Evolutionary conservation across 371 early-diverging fungal species (phyloP).

Genomic region (Mortierella sp.): DNA sequence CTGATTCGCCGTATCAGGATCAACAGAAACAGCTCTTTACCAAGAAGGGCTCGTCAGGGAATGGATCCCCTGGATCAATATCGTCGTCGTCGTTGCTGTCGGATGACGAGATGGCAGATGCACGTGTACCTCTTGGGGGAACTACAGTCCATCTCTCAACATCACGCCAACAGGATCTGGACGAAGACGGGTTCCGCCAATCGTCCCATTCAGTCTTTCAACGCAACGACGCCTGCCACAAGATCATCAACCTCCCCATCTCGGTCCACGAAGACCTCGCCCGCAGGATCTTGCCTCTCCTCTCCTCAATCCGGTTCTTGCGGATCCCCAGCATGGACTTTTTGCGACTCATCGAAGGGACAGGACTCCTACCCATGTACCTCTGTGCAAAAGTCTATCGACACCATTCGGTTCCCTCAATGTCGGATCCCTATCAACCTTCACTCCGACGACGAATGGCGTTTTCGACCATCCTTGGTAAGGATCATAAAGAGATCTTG

Average conservation of each 20-base stretch:
- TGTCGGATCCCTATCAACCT: conserved; percentile 45
- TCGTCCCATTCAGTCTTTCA: conserved; percentile 44
- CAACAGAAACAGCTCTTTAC: neutral
- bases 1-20: neutral
- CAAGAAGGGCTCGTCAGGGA: neutral
- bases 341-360: conserved; percentile 50
- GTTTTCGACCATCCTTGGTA: conserved; percentile 46
- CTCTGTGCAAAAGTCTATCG: conserved; percentile 53
- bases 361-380: conserved; percentile 43
- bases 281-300: conserved; percentile 29
- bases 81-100: neutral
- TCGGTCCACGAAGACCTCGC: conserved; percentile 38
- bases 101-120: conserved; percentile 19
- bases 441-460: conserved; percentile 52
- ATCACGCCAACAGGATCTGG: conserved; percentile 2
- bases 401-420: conserved; percentile 54
- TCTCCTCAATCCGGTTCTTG: conserved; percentile 46
- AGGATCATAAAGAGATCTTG: conserved; percentile 39
- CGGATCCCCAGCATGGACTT: conserved; percentile 49
- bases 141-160: conserved; percentile 8
- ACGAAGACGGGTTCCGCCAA: conserved; percentile 42
- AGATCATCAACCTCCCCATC: conserved; percentile 23
- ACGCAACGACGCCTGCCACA: conserved; percentile 20
- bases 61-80: neutral
- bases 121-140: conserved; percentile 16